Percentiles rank a stretch among this genome's conserved stretches.
Evolutionary conservation across 2,329 filamentous ascomycete species (phyloP).

Genomic region (Aspergillus flavus): DNA sequence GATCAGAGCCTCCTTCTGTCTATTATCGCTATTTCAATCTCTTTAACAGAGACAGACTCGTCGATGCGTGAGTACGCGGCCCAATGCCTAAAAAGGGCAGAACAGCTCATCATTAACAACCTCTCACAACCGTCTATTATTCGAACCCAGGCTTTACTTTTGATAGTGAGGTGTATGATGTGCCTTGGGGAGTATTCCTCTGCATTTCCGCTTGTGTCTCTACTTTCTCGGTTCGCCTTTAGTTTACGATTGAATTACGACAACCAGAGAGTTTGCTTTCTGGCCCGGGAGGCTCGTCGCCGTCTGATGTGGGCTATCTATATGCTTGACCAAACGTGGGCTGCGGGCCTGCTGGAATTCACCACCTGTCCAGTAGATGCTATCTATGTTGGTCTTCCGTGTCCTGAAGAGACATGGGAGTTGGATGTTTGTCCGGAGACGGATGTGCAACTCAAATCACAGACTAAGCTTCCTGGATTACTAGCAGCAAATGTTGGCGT

Average conservation of each 20-base stretch:
- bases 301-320: background rate
- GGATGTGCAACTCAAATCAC: background rate
- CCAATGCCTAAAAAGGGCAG: background rate
- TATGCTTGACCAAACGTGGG: background rate
- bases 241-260: background rate
- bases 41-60: background rate
- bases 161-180: background rate
- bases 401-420: background rate
- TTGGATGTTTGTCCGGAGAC: background rate
- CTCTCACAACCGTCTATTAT: background rate
- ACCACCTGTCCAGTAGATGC: background rate
- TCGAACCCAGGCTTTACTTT: background rate
- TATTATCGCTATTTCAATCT: background rate
- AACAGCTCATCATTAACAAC: background rate
- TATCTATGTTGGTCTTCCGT: background rate
- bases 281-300: background rate
- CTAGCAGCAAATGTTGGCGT: background rate
- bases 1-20: background rate
- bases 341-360: background rate
- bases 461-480: background rate
- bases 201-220: background rate
- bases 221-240: background rate
- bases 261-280: background rate
- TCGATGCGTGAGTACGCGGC: background rate
- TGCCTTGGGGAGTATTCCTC: background rate